A percentile compares a stretch with the other conserved stretches of the same genome.
Conservation (phyloP, 148 eudicot genomes). For the Chenopodium suecicum region DNA sequence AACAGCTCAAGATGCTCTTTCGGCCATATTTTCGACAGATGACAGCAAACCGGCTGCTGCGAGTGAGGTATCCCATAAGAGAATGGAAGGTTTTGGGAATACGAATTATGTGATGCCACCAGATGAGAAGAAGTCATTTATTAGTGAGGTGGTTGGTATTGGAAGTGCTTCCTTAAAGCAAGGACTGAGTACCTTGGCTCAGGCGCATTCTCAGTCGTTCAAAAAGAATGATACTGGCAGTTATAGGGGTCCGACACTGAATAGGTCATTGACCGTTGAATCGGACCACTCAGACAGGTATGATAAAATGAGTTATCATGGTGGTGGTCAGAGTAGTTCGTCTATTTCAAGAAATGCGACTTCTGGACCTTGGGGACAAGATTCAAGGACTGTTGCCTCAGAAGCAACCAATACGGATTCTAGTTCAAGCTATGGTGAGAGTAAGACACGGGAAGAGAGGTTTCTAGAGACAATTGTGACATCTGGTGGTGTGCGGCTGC, state of each 20-base stretch:
- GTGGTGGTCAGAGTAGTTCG: constrained; percentile 42
- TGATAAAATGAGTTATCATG: constrained; percentile 42
- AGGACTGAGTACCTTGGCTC: constrained; percentile 68
- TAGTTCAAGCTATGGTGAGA: constrained; percentile 41
- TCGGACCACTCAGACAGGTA: constrained; percentile 53
- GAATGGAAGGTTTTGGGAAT: constrained; percentile 95
- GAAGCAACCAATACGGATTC: constrained; percentile 56
- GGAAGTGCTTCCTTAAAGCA: constrained; percentile 89
- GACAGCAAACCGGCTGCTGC: constrained; percentile 69
- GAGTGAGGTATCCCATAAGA: constrained; percentile 53
- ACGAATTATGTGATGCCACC: constrained; percentile 62
- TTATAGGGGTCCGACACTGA: constrained; percentile 78
- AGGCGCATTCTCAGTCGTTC: constrained; percentile 54
- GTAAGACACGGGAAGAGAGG: constrained; percentile 82
- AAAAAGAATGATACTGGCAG: constrained; percentile 71
- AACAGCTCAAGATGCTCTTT: constrained; percentile 86
- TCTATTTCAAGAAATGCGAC: constrained; percentile 40
- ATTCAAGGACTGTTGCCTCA: constrained; percentile 33
- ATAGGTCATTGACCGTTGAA: constrained; percentile 78
- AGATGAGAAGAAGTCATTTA: constrained; percentile 78
- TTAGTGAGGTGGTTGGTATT: constrained; percentile 84
- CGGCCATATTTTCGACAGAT: constrained; percentile 78
- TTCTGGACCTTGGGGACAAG: constrained; percentile 75
- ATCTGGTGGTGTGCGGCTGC: constrained; percentile 90
- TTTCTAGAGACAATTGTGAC: constrained; percentile 90